These are phyloP conservation scores for Zea luxurians DNA, from an alignment of 176 grass and related monocot species.

Conservation along the genomic window DNA sequence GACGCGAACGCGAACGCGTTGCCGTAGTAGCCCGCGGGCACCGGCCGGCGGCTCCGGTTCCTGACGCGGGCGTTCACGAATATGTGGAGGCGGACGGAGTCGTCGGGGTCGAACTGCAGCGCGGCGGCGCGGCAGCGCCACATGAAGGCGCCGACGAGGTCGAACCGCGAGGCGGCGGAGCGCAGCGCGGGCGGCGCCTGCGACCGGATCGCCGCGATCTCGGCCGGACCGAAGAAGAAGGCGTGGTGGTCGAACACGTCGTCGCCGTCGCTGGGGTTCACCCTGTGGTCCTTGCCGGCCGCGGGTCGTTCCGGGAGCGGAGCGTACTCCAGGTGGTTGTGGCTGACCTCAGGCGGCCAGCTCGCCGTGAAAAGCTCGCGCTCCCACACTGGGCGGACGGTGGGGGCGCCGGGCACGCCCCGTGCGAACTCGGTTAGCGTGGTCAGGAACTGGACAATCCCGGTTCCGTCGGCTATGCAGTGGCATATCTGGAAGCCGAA, in stretches of 20 bases:
- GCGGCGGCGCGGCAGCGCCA: conserved; percentile 43
- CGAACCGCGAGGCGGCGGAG: conserved; percentile 10
- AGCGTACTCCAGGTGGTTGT: conserved; percentile 46
- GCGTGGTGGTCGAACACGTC: background rate
- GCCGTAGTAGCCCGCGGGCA: conserved; percentile 47
- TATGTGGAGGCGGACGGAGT: conserved; percentile 11
- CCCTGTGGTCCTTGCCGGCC: background rate
- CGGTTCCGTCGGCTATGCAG: too few relatives aligned
- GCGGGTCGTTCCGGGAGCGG: background rate
- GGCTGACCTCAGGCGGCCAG: conserved; percentile 1
- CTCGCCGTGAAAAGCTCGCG: background rate
- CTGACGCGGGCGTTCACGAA: conserved; percentile 36
- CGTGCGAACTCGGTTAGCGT: background rate
- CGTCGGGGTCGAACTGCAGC: conserved; percentile 20
- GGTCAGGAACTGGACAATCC: too few relatives aligned
- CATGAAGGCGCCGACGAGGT: conserved; percentile 41
- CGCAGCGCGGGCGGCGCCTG: background rate
- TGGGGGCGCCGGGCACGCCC: background rate
- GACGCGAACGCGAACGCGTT: conserved; percentile 32
- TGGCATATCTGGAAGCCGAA: too few relatives aligned
- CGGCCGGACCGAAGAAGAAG: background rate
- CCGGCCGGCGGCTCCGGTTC: background rate
- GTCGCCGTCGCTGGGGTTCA: background rate
- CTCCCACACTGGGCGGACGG: background rate
- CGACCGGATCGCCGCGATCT: background rate